A percentile compares a stretch with the other conserved stretches of the same genome.
Conservation (phyloP, 768 basidiomycete genomes). For the Boletellus sp. region DNA sequence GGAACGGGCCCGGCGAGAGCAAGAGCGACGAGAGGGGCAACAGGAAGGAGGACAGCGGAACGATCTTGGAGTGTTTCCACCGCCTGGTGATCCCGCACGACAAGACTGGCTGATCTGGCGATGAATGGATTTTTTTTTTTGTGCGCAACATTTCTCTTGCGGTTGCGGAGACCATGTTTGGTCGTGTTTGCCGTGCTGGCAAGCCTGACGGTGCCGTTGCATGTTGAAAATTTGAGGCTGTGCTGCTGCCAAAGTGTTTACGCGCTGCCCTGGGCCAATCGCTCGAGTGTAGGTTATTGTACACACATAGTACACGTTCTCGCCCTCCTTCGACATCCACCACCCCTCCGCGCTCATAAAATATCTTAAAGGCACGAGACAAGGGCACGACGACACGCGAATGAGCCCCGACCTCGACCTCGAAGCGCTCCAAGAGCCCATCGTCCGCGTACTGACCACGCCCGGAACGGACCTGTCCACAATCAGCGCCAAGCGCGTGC, state of each 20-base stretch:
- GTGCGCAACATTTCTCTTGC: too few relatives aligned
- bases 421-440: slow-evolving; percentile 52
- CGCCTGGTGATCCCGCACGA: slow-evolving; percentile 58
- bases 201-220: too few relatives aligned
- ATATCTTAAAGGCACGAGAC: too few relatives aligned
- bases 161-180: slow-evolving; percentile 21
- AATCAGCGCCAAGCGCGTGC: slow-evolving; percentile 86
- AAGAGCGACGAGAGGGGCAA: slow-evolving; percentile 29
- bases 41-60: slow-evolving; percentile 33
- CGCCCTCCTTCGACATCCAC: background rate
- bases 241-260: too few relatives aligned
- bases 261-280: too few relatives aligned
- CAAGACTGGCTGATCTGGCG: slow-evolving; percentile 62
- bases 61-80: slow-evolving; percentile 52
- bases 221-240: too few relatives aligned
- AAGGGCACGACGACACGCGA: slow-evolving; percentile 6
- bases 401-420: slow-evolving; percentile 60
- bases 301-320: background rate
- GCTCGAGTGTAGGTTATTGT: too few relatives aligned
- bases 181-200: slow-evolving; percentile 17
- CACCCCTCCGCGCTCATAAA: too few relatives aligned
- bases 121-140: slow-evolving; percentile 8
- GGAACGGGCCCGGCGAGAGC: slow-evolving; percentile 65
- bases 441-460: slow-evolving; percentile 67
- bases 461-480: slow-evolving; percentile 74